Percentiles rank a stretch among this genome's conserved stretches.
phyloP scores from a whole-genome alignment of 306 rosid genomes.

The Purshia tridentata region DNA sequence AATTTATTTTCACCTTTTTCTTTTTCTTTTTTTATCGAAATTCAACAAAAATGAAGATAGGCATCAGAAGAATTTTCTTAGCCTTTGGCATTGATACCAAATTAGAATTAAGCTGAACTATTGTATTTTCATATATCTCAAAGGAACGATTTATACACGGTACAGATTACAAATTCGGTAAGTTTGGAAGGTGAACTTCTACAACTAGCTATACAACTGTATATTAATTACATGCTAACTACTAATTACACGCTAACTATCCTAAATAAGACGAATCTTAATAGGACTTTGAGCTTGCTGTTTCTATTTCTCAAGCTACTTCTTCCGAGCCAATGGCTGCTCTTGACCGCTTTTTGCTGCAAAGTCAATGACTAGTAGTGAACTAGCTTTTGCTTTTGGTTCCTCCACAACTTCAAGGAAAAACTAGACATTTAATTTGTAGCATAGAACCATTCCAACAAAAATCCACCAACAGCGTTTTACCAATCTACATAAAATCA shows the following conservation, averaged over 20 bases:
- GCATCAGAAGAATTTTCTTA: too few relatives aligned
- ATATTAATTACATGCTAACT: too few relatives aligned
- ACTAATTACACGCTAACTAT: too few relatives aligned
- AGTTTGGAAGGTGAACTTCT: not conserved
- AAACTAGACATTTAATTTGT: constrained; percentile 42
- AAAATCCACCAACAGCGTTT: constrained; percentile 54
- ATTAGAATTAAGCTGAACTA: too few relatives aligned
- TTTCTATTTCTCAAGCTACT: constrained; percentile 32
- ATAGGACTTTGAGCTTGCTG: constrained; percentile 38
- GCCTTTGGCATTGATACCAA: too few relatives aligned
- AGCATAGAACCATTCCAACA: constrained; percentile 48
- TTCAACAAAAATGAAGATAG: too few relatives aligned
- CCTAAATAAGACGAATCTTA: constrained; percentile 51
- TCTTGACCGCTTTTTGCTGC: constrained; percentile 29
- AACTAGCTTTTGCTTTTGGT: constrained; percentile 38
- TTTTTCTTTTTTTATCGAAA: too few relatives aligned
- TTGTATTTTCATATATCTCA: too few relatives aligned
- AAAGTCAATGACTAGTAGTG: constrained; percentile 31
- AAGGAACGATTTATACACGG: too few relatives aligned
- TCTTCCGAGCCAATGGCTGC: constrained; percentile 25
- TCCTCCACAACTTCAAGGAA: constrained; percentile 41
- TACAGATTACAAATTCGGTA: too few relatives aligned
- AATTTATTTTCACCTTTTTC: too few relatives aligned
- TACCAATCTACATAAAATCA: constrained; percentile 34
- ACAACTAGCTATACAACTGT: too few relatives aligned